A percentile compares a stretch with the other conserved stretches of the same genome.
phyloP scores from a whole-genome alignment of 2,329 filamentous ascomycete genomes.

The Phyllosticta citrichinensis region DNA sequence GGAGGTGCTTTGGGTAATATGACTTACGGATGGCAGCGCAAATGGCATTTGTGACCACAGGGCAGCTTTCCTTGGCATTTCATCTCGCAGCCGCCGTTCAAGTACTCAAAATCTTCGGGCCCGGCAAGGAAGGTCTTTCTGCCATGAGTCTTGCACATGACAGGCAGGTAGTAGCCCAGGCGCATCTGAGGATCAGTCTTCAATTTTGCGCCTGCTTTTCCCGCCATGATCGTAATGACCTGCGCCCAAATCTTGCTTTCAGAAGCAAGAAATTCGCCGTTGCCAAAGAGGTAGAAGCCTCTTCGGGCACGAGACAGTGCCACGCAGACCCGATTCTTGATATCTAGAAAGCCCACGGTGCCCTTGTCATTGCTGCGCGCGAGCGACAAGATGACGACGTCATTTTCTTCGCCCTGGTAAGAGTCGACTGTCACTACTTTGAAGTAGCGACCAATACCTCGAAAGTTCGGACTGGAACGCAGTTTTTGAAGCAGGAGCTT shows the following conservation, averaged over 20 bases:
- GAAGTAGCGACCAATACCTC: slow-evolving; percentile 25
- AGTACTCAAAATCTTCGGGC: neutral
- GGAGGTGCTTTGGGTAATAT: neutral
- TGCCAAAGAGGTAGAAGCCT: slow-evolving; percentile 80
- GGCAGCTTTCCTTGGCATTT: slow-evolving; percentile 14
- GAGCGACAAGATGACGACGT: slow-evolving; percentile 68
- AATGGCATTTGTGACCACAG: slow-evolving; percentile 25
- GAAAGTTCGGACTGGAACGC: slow-evolving; percentile 33
- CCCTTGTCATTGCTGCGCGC: slow-evolving; percentile 56
- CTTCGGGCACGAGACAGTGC: slow-evolving; percentile 60
- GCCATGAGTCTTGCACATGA: slow-evolving; percentile 54
- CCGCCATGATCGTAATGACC: slow-evolving; percentile 38
- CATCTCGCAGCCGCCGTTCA: slow-evolving; percentile 6
- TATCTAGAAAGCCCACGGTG: slow-evolving; percentile 63
- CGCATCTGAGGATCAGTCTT: slow-evolving; percentile 19
- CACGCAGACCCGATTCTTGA: slow-evolving; percentile 53
- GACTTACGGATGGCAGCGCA: slow-evolving; percentile 22
- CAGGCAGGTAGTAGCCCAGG: slow-evolving; percentile 45
- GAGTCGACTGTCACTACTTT: slow-evolving; percentile 77
- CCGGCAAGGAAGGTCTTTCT: slow-evolving; percentile 40
- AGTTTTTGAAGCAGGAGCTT: slow-evolving; percentile 50
- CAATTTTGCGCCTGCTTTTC: slow-evolving; percentile 22
- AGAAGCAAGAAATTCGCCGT: slow-evolving; percentile 45
- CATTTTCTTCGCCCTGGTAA: slow-evolving; percentile 87
- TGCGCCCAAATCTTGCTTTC: slow-evolving; percentile 42